Evolutionary conservation across 83 land plant genomes (phyloP), one percentile per base, ranked within the genome.

Genomic region (Thuja plicata): DNA sequence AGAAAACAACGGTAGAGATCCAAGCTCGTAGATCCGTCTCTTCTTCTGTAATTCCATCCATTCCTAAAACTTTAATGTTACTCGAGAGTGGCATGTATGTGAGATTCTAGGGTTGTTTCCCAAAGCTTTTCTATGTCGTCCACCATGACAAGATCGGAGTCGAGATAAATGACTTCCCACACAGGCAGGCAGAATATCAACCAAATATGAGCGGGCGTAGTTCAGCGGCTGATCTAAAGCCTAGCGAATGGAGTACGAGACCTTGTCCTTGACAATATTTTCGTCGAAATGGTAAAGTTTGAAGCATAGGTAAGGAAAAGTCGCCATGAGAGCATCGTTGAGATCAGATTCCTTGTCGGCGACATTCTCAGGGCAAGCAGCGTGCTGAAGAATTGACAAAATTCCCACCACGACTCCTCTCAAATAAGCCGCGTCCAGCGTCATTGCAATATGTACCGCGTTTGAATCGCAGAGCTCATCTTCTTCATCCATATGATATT

Each of bases 181-280:
- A 46, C 92, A 91, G 13, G 70, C 38, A 45, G 90, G 93, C 54
- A 95, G 79, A 57, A 95, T 90, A 78, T 90, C 93, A 5, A 95
- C 93, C 81, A 94, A 91, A 90, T 94, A 93, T 73, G 90, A 93
- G 24, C 96, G 92, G 54, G 97, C 97, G 87, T 94, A 96, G 87
- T 96, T 96, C 40, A 96, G 88, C 6, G 97, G 97, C 93, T 96
- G 95, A 83, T 94, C 97, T 80, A 96, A 88, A 5, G 93, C 97
- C 78, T 93, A 94, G 50, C 96, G 88, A 43, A 94, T 89, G n/a
- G 94, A 92, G 84, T 85, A 87, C 15, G 97, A 94, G 15, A 95
- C 94, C 88, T 88, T 91, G 60, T 90, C 89, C 32, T 92, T 89
- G 16, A 96, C 96, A 5, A 87, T 86, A 55, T 37, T 86, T 60